These are phyloP conservation scores for Coemansia sp. DNA, from an alignment of 192 early-diverging fungal species.

Conservation along the genomic window DNA sequence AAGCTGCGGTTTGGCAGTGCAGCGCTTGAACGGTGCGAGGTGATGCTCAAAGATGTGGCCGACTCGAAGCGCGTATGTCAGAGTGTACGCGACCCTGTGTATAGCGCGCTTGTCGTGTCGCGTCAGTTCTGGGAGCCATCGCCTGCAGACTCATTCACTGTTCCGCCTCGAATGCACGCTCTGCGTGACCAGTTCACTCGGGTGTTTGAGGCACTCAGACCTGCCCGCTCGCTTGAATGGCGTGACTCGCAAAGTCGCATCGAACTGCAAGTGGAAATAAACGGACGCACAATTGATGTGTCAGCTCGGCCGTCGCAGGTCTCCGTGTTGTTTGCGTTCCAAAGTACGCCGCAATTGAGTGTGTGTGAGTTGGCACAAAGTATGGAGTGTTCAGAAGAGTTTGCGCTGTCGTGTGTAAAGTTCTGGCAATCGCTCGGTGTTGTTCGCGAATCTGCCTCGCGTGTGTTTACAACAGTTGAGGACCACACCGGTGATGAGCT, in stretches of 20 bases:
- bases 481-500: background rate
- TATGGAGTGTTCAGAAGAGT: slow-evolving; percentile 27
- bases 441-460: slow-evolving; percentile 20
- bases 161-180: slow-evolving; percentile 50
- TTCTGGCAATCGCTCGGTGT: slow-evolving; percentile 50
- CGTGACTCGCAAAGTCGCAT: slow-evolving; percentile 57
- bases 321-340: slow-evolving; percentile 49
- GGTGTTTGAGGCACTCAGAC: slow-evolving; percentile 55
- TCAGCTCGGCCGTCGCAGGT: slow-evolving; percentile 60
- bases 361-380: slow-evolving; percentile 15
- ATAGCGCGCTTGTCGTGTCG: slow-evolving; percentile 56
- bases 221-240: slow-evolving; percentile 62
- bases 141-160: slow-evolving; percentile 10
- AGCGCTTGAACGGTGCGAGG: slow-evolving; percentile 67
- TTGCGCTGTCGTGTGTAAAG: slow-evolving; percentile 18
- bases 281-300: slow-evolving; percentile 51
- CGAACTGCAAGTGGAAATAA: slow-evolving; percentile 58
- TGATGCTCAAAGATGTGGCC: slow-evolving; percentile 79
- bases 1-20: slow-evolving; percentile 69
- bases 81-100: slow-evolving; percentile 29
- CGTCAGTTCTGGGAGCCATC: slow-evolving; percentile 60
- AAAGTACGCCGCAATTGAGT: background rate
- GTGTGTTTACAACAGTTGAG: slow-evolving; percentile 28
- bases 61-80: slow-evolving; percentile 68
- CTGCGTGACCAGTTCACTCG: slow-evolving; percentile 49